phyloP scores from a whole-genome alignment of 306 rosid species.

The peach (Prunus persica) region Prunus_persica_NCBIv2 NC_034011.1:26993501-26994000 shows the following conservation, averaged over 20 bases:
- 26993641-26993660: conserved; percentile 52
- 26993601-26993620: conserved; percentile 43
- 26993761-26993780: background rate
- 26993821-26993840: background rate
- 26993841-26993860: too few species aligned
- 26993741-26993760: background rate
- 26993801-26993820: conserved; percentile 24
- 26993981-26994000: conserved; percentile 6
- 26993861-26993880: too few species aligned
- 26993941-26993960: too few species aligned
- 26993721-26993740: background rate
- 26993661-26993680: background rate
- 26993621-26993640: conserved; percentile 35
- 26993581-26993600: conserved; percentile 31
- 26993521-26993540: background rate
- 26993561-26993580: conserved; percentile 25
- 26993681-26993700: background rate
- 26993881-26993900: too few species aligned
- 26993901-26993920: too few species aligned
- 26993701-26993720: background rate
- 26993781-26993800: conserved; percentile 22
- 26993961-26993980: too few species aligned
- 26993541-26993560: background rate
- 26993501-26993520: background rate
- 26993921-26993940: too few species aligned